Percentiles rank a stretch among this genome's conserved stretches.
Conservation (phyloP, 805 yeast species). For the Metschnikowia orientalis region DNA sequence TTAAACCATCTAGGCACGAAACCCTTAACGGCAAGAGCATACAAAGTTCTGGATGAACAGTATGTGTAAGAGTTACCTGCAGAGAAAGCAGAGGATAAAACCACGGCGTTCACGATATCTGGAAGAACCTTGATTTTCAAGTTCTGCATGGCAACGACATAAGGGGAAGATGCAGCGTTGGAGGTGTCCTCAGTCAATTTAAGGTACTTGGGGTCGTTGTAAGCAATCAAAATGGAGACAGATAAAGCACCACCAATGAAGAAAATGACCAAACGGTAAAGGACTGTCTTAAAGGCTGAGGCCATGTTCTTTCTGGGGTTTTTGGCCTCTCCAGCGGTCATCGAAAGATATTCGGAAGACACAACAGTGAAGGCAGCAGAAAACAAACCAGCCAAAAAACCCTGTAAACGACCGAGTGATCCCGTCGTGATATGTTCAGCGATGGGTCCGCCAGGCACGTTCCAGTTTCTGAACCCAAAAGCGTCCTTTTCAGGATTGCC, state of each 20-base stretch:
- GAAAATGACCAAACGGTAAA: slow-evolving; percentile 42
- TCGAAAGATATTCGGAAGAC: slow-evolving; percentile 43
- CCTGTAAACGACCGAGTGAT: slow-evolving; percentile 36
- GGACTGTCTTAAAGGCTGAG: slow-evolving; percentile 39
- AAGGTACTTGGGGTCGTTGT: slow-evolving; percentile 19
- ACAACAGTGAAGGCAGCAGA: slow-evolving; percentile 38
- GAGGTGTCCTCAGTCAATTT: slow-evolving; percentile 12
- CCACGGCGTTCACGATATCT: slow-evolving; percentile 17
- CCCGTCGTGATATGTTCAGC: slow-evolving; percentile 39
- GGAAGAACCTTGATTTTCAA: slow-evolving; percentile 18
- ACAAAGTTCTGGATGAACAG: slow-evolving; percentile 20
- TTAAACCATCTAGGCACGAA: slow-evolving; percentile 17
- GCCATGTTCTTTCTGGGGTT: slow-evolving; percentile 40
- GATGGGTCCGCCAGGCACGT: slow-evolving; percentile 33
- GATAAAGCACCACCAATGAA: slow-evolving; percentile 42
- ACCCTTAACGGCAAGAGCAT: slow-evolving; percentile 18
- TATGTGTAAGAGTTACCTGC: slow-evolving; percentile 21
- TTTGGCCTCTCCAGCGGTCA: slow-evolving; percentile 42
- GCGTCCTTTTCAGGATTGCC: slow-evolving; percentile 70
- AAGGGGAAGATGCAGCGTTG: slow-evolving; percentile 20
- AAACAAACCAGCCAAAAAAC: slow-evolving; percentile 37
- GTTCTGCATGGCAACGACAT: slow-evolving; percentile 22
- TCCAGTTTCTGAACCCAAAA: slow-evolving; percentile 48
- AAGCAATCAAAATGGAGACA: slow-evolving; percentile 33
- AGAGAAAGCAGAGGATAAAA: slow-evolving; percentile 19